Evolutionary conservation across 805 yeast species (phyloP).

Genomic region (Saccharomycopsis lassenensis): DNA sequence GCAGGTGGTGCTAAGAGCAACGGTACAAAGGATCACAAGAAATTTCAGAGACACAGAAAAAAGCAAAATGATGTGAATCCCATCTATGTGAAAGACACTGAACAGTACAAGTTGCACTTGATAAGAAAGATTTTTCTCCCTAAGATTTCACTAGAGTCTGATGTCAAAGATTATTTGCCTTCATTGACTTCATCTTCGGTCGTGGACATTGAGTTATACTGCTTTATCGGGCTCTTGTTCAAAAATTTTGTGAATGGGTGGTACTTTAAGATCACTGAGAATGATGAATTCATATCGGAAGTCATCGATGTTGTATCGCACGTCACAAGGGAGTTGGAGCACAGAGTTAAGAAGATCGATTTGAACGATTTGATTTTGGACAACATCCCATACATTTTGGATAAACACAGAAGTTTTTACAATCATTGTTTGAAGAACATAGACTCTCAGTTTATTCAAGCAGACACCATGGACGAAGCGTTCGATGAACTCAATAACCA

Average conservation of each 20-base stretch:
- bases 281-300: conserved; percentile 32
- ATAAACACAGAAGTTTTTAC: conserved; percentile 28
- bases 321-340: conserved; percentile 30
- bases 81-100: conserved; percentile 20
- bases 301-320: conserved; percentile 30
- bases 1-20: neutral
- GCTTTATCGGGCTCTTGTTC: conserved; percentile 34
- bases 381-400: conserved; percentile 32
- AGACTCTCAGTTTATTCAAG: conserved; percentile 26
- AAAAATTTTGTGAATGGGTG: conserved; percentile 37
- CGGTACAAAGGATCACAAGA: neutral
- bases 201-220: conserved; percentile 36
- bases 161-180: conserved; percentile 25
- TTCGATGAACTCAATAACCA: conserved; percentile 28
- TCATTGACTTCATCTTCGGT: conserved; percentile 28
- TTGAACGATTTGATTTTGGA: conserved; percentile 31
- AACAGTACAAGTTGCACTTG: conserved; percentile 22
- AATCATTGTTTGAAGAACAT: conserved; percentile 22
- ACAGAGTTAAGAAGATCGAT: conserved; percentile 24
- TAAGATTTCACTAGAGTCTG: conserved; percentile 15
- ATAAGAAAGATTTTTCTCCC: conserved; percentile 23
- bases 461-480: conserved; percentile 24
- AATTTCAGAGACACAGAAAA: neutral
- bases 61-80: conserved; percentile 2
- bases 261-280: conserved; percentile 33